Evolutionary conservation across 225 moss, liverwort and hornwort species (phyloP), one percentile per base, ranked within the genome.

Genomic region (Anthoceros angustus): DNA sequence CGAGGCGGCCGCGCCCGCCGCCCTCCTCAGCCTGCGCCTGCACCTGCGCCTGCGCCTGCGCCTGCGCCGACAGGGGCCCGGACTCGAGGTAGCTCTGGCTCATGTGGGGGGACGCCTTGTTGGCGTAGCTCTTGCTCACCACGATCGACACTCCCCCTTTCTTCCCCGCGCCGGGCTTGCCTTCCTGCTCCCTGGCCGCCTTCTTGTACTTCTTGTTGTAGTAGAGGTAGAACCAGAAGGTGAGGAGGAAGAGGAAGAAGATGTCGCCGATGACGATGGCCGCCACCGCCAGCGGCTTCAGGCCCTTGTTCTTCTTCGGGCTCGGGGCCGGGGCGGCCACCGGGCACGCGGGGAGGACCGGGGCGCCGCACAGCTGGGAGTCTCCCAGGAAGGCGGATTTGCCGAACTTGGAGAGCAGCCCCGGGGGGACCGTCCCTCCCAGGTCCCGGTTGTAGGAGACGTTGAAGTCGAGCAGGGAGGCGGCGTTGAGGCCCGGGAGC

Each of bases 1-100:
- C 75, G 60, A 93, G 66, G 24, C 86, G 86, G 40, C 76, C 76
- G 5, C 78, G 69, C 63, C 83, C 85, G 25, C 74, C 62, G 25
- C 87, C 89, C 42, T 48, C 26, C 63, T 68, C 71, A 40, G 64
- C 71, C 3, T 48, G 32, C 32, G 32, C 32, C 32, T 14, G 43
- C 43, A 45, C 43, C 9, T 14, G 9, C 43, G 43, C n/a, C n/a
- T n/a, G n/a, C n/a, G n/a, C n/a, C n/a, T n/a, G n/a, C n/a, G 64
- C 71, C 3, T 48, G 32, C 32, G 32, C 32, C 32, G 32, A 32
- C 32, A 32, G 32, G 32, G 32, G 32, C 32, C 32, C 32, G 32
- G 32, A 32, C 4, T 32, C 45, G 45, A 46, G 45, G 45, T 46
- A 16, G 45, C 11, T 46, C 16, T 46, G 45, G 45, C 45, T 32